These are phyloP conservation scores for Coniosporium tulheliwenetii DNA, from an alignment of 2,329 filamentous ascomycete species.

Conservation along the genomic window DNA sequence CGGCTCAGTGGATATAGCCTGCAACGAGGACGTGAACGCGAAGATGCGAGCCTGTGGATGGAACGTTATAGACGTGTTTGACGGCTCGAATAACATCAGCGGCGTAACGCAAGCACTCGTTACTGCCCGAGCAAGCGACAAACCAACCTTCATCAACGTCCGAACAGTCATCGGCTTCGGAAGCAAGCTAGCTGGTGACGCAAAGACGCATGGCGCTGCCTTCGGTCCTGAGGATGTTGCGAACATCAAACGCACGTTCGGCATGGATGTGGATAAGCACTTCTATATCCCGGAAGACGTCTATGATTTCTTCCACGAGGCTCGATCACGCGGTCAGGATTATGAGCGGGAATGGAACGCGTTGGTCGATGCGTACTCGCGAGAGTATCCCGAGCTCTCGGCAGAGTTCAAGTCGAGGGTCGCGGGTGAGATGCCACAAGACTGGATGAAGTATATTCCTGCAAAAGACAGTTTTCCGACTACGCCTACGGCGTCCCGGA, in stretches of 20 bases:
- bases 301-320: conserved; percentile 36
- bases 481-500: conserved; percentile 32
- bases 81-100: conserved; percentile 37
- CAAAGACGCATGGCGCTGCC: conserved; percentile 42
- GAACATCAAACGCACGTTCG: conserved; percentile 36
- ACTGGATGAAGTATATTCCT: conserved; percentile 36
- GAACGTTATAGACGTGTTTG: conserved; percentile 37
- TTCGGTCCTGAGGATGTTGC: conserved; percentile 39
- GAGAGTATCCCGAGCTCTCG: conserved; percentile 32
- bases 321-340: conserved; percentile 28
- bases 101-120: conserved; percentile 30
- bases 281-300: conserved; percentile 26
- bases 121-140: conserved; percentile 18
- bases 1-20: conserved; percentile 35
- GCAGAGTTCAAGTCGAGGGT: conserved; percentile 33
- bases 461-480: conserved; percentile 25
- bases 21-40: conserved; percentile 39
- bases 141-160: conserved; percentile 42
- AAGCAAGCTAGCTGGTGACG: conserved; percentile 32
- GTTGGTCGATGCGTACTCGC: conserved; percentile 26
- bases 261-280: conserved; percentile 29
- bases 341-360: conserved; percentile 33
- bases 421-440: conserved; percentile 28
- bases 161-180: conserved; percentile 40
- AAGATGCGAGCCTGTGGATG: conserved; percentile 42